Evolutionary conservation across 352 stramenopile species (phyloP).

Genomic region (Paralagenidium karlingii): DNA sequence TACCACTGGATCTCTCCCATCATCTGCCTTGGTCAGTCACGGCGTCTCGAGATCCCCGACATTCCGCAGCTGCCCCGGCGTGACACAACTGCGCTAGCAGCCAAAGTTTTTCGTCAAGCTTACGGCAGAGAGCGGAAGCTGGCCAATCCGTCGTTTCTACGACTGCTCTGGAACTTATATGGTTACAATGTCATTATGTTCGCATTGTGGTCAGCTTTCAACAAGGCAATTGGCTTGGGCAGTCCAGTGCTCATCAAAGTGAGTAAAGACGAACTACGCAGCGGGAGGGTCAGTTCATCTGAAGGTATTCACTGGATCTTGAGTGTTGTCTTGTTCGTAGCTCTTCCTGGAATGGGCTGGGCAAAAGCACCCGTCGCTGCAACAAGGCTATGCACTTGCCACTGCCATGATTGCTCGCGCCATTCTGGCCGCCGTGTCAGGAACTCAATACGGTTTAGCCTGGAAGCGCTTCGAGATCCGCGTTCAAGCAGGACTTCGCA

Average conservation of each 20-base stretch:
- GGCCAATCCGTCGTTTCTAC: conserved; percentile 29
- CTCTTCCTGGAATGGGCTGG: conserved; percentile 66
- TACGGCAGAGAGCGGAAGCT: conserved; percentile 13
- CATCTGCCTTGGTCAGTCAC: conserved; percentile 27
- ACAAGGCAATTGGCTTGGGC: conserved; percentile 54
- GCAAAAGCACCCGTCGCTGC: conserved; percentile 16
- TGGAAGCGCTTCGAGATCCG: conserved; percentile 71
- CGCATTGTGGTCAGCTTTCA: conserved; percentile 47
- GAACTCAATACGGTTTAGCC: conserved; percentile 65
- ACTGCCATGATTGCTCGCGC: conserved; percentile 33
- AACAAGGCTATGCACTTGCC: conserved; percentile 43
- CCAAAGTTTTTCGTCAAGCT: conserved; percentile 20
- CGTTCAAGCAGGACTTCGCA: conserved; percentile 48
- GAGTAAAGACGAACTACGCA: too few relatives aligned
- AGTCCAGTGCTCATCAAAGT: conserved; percentile 69
- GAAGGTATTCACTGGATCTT: background rate
- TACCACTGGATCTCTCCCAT: conserved; percentile 60
- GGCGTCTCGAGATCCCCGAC: conserved; percentile 46
- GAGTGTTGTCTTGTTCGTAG: conserved; percentile 7
- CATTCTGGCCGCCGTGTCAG: conserved; percentile 38
- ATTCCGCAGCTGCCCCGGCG: conserved; percentile 29
- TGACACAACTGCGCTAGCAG: conserved; percentile 35
- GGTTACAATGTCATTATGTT: conserved; percentile 40
- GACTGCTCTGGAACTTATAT: conserved; percentile 34
- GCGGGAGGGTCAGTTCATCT: background rate